A percentile compares a stretch with the other conserved stretches of the same genome.
These are phyloP conservation scores for Plantago elongata DNA, from an alignment of 257 asterid species.

Conservation along the genomic window DNA sequence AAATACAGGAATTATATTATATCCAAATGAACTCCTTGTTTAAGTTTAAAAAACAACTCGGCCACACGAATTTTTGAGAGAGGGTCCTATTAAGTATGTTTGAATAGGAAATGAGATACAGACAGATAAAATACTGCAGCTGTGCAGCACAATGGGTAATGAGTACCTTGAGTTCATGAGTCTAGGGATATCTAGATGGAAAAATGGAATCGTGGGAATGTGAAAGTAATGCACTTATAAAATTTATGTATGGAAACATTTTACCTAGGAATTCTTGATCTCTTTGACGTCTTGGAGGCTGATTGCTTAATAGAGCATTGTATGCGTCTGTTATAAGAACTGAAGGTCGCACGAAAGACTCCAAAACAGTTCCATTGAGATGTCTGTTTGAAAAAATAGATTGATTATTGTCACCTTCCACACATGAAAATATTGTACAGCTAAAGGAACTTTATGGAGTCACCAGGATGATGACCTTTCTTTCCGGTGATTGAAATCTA, in stretches of 20 bases:
- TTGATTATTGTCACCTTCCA: slow-evolving; percentile 21
- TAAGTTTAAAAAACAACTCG: slow-evolving; percentile 1
- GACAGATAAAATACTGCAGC: slow-evolving; percentile 9
- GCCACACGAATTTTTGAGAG: slow-evolving; percentile 6
- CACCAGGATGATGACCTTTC: slow-evolving; percentile 59
- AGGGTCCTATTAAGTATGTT: background rate
- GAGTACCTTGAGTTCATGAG: slow-evolving; percentile 1
- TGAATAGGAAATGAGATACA: slow-evolving; percentile 10
- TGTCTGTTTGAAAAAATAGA: slow-evolving; percentile 54
- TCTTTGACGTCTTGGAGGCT: slow-evolving; percentile 87
- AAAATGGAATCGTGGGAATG: slow-evolving; percentile 4
- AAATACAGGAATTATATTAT: background rate
- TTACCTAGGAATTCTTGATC: slow-evolving; percentile 95
- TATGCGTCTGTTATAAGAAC: slow-evolving; percentile 90
- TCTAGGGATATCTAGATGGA: slow-evolving; percentile 16
- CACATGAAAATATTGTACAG: slow-evolving; percentile 21
- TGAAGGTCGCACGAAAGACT: slow-evolving; percentile 97
- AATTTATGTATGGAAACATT: slow-evolving; percentile 14
- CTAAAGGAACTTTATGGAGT: slow-evolving; percentile 19
- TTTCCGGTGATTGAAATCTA: slow-evolving; percentile 94
- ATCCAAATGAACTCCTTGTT: background rate
- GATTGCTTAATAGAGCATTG: slow-evolving; percentile 79
- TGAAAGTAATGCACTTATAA: slow-evolving; percentile 10
- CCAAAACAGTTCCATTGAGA: slow-evolving; percentile 91
- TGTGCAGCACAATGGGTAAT: slow-evolving; percentile 4